These are phyloP conservation scores for Rhizopus delemar DNA, from an alignment of 371 early-diverging fungal genomes.

Conservation along the genomic window DNA sequence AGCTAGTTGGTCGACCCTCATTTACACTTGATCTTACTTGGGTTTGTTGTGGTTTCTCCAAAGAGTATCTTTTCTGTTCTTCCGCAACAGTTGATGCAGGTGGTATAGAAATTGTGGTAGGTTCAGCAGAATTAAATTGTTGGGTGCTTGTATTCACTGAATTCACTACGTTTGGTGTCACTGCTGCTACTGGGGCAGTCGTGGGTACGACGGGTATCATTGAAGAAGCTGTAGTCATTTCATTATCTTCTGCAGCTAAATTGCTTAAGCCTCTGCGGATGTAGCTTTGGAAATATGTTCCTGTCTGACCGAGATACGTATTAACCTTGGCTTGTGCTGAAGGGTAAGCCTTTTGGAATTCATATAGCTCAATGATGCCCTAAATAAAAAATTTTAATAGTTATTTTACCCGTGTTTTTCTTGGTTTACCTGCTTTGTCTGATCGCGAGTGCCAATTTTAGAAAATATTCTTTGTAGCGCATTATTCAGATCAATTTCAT, in stretches of 20 bases:
- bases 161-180: neutral
- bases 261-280: constrained; percentile 71
- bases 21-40: neutral
- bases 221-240: constrained; percentile 24
- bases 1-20: constrained; percentile 11
- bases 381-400: constrained; percentile 11
- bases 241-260: constrained; percentile 61
- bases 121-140: neutral
- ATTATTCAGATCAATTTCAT: constrained; percentile 58
- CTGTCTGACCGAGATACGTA: constrained; percentile 61
- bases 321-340: constrained; percentile 64
- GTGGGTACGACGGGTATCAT: constrained; percentile 6
- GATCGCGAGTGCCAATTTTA: constrained; percentile 72
- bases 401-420: neutral
- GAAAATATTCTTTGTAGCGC: constrained; percentile 69
- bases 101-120: too few species aligned
- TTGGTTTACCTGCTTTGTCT: constrained; percentile 65
- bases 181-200: constrained; percentile 7
- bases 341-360: constrained; percentile 73
- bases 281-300: constrained; percentile 77
- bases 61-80: constrained; percentile 4
- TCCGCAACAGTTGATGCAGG: neutral
- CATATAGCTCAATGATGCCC: constrained; percentile 77
- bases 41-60: neutral
- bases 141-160: constrained; percentile 1